Percentiles rank a stretch among this genome's conserved stretches.
Evolutionary conservation across 768 basidiomycete genomes (phyloP).

Genomic region (Calvatia gigantea): DNA sequence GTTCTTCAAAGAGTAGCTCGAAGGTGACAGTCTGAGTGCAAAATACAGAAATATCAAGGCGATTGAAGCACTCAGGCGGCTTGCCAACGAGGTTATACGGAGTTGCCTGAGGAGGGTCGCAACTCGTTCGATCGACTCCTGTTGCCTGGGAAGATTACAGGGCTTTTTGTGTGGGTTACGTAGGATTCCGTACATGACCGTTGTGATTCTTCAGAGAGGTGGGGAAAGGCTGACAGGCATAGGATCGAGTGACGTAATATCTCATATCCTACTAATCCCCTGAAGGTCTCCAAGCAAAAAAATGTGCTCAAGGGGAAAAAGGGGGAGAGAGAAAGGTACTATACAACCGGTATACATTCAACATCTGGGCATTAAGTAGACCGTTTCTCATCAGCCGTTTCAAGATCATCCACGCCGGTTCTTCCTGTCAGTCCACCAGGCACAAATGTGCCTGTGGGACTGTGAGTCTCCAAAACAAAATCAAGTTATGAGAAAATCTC

Average conservation of each 20-base stretch:
- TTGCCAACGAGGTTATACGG: neutral
- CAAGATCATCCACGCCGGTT: neutral
- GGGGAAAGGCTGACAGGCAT: too few relatives aligned
- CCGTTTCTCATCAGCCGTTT: too few relatives aligned
- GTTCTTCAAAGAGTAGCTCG: constrained; percentile 37
- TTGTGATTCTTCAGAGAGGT: too few relatives aligned
- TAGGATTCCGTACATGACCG: neutral
- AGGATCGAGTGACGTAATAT: too few relatives aligned
- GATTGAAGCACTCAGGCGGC: neutral
- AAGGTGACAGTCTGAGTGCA: constrained; percentile 4
- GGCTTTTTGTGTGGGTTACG: neutral
- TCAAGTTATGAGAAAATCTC: neutral
- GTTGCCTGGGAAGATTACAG: neutral
- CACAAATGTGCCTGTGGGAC: constrained; percentile 18
- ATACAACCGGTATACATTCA: too few relatives aligned
- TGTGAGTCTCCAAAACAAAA: neutral
- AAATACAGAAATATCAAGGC: neutral
- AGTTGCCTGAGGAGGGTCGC: neutral
- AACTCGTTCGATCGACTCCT: neutral
- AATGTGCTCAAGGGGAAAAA: too few relatives aligned
- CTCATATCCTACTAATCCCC: too few relatives aligned
- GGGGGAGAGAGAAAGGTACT: too few relatives aligned
- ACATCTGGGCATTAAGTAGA: too few relatives aligned
- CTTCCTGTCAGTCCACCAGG: constrained; percentile 20
- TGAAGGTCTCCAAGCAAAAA: too few relatives aligned